Base-by-base conservation (phyloP, 768 basidiomycete genomes). In the Tylopilus rubrobrunneus region DNA sequence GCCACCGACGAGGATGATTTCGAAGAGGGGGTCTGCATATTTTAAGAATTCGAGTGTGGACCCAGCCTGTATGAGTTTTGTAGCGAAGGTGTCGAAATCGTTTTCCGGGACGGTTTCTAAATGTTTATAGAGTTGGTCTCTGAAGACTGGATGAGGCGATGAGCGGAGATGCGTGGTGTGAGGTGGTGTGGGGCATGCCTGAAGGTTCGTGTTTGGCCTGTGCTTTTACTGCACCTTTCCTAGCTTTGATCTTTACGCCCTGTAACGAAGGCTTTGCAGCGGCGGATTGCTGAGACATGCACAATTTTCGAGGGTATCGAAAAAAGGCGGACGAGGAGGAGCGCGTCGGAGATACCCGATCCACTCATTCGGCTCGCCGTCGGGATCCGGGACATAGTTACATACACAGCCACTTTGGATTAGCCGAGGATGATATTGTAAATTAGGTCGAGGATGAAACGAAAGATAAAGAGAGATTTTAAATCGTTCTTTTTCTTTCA, bases 1-100 rank as follows among this genome's bases (percentile, higher is more conserved):
- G 40, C 93, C 92, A 46, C 96, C 96, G 66, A 94, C 88, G 65
- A 99, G 83, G 68, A 98, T 81, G 76, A 97, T 83, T 75, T 99
- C 95, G 73, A 97, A 98, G 64, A 98, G 86, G 52, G 87, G 81
- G 64, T 97, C 94, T 73, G 92, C 90, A 86, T 98, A 98, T 77
- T 97, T 97, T 73, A 95, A 85, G 67, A 85, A 87, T 74, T 99
- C 97, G 71, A 99, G 88, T 46, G 90, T 86, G 25, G 87, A 84
- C 41, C 95, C 96, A 52, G 95, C 94, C 71, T 89, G 87, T 62
- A 93, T 81, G 65, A 99, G 84, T 74, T 92, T 92, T 65, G 84
- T 79, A 43, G 86, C 73, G 69, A 88, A 85, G 12, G 82, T 77
- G 60, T 96, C 93, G 70, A 92, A 94, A 67, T 94, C 92, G 70